Percentiles rank a stretch among this genome's conserved stretches.
phyloP scores from a whole-genome alignment of 768 basidiomycete species.

The Hortiboletus flavorubellus region DNA sequence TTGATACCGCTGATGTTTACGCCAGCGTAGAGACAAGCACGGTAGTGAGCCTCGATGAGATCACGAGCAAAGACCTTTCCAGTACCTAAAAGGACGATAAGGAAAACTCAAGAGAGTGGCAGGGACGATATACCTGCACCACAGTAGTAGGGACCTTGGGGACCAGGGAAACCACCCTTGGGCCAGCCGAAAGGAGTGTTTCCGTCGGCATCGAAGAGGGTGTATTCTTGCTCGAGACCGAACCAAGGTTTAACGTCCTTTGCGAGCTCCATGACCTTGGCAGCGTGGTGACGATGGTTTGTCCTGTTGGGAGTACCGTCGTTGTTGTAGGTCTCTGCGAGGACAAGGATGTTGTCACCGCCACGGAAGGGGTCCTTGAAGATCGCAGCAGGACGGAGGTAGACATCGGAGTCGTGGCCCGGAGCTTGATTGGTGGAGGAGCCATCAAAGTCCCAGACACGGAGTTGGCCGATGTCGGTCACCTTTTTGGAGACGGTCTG shows the following conservation, averaged over 20 bases:
- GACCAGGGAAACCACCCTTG: slow-evolving; percentile 98
- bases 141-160: slow-evolving; percentile 99
- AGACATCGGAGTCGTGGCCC: slow-evolving; percentile 94
- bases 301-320: slow-evolving; percentile 97
- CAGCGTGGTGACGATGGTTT: slow-evolving; percentile 91
- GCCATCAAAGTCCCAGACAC: slow-evolving; percentile 99
- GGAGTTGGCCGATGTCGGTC: slow-evolving; percentile 85
- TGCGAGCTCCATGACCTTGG: slow-evolving; percentile 93
- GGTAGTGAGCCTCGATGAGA: slow-evolving; percentile 98
- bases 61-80: slow-evolving; percentile 99
- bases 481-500: slow-evolving; percentile 88
- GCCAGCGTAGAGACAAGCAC: slow-evolving; percentile 90
- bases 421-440: slow-evolving; percentile 98
- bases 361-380: slow-evolving; percentile 99
- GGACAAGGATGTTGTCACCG: slow-evolving; percentile 95
- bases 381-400: slow-evolving; percentile 94
- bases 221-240: slow-evolving; percentile 99
- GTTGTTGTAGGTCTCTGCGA: slow-evolving; percentile 97
- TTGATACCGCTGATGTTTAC: slow-evolving; percentile 99
- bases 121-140: slow-evolving; percentile 70
- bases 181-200: slow-evolving; percentile 89
- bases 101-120: not conserved
- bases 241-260: slow-evolving; percentile 88
- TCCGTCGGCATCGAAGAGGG: slow-evolving; percentile 91
- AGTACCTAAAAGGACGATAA: slow-evolving; percentile 54